phyloP scores from a whole-genome alignment of 2,329 filamentous ascomycete genomes.

The Elsinoe perseae region DNA sequence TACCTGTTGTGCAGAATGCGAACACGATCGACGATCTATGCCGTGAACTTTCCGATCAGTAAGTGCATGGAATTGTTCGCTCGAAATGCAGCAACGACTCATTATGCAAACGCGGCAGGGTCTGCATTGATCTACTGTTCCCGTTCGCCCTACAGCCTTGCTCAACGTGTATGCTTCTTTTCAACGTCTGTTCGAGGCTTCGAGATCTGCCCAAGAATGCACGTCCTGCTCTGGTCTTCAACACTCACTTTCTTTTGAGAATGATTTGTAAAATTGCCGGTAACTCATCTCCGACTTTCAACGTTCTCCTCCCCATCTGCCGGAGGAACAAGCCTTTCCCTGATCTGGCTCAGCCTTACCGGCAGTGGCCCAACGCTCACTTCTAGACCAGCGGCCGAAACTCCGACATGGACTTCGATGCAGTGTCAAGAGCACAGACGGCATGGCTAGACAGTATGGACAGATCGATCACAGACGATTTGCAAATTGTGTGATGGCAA shows the following conservation, averaged over 20 bases:
- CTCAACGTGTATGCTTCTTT: constrained; percentile 2
- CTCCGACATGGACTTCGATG: neutral
- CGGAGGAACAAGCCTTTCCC: neutral
- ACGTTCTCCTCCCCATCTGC: neutral
- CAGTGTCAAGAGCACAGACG: neutral
- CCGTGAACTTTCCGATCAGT: neutral
- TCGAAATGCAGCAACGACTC: neutral
- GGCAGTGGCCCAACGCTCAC: neutral
- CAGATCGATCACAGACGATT: neutral
- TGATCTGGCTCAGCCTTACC: neutral
- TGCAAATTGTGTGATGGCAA: neutral
- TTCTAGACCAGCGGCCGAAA: neutral
- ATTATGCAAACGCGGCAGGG: neutral
- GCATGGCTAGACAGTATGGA: neutral
- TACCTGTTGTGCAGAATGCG: neutral
- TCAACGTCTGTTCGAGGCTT: constrained; percentile 2
- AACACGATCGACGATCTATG: neutral
- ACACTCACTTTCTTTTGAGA: neutral
- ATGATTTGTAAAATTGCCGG: neutral
- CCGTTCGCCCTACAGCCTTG: constrained; percentile 6
- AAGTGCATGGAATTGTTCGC: neutral
- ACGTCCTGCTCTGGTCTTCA: neutral
- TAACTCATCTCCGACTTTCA: neutral
- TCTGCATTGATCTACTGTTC: neutral
- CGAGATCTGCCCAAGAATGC: neutral